Base-by-base conservation (phyloP, 2,329 filamentous ascomycete genomes). In the Claviceps paspali region DNA sequence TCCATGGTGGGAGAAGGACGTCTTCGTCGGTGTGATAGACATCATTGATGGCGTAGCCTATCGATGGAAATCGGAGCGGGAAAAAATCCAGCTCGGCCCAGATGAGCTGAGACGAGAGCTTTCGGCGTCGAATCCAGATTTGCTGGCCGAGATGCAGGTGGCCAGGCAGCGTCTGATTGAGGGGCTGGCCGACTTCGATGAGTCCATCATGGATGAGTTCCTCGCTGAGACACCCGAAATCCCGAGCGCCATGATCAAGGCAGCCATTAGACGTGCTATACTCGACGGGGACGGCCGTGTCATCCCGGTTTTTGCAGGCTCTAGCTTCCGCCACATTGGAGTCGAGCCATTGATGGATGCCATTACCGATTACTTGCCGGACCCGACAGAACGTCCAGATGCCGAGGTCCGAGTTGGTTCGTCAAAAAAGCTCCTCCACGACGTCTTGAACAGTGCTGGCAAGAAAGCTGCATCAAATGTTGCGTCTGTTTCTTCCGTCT, bases 301-400 rank as follows among this genome's bases (percentile, higher is more conserved):
- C 14, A 81, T 91, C 30, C 88, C 88, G 1, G 71, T 95, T 0
- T 92, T 94, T 57, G 84, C 84, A 1, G 88, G 88, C 2, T 87
- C 88, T 5, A 95, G 87, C 55, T 86, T 96, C 57, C 76, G 82
- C 29, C 94, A 96, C 46, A 84, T 96, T 43, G 91, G 91, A 6
- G 86, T 96, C 4, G 85, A 95, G 54, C 85, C 87, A 21, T 65
- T 98, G 17, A 70, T 96, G 37, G 86, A 96, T 54, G 84, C 84
- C 27, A 76, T 96, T 10, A 75, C 85, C 7, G 83, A 95, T 51
- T 79, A 95, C 32, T 67, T 96, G 2, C 91, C 91, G 0, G 83
- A 76, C 45, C 91, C 91, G 1, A 61, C 68, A 1, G 85, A 95
- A 51, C 70, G 83, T 14, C 82, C 84, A 7, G 81, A 88, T 49